phyloP scores from a whole-genome alignment of 331 rosid genomes.

The Acacia concinna region DNA sequence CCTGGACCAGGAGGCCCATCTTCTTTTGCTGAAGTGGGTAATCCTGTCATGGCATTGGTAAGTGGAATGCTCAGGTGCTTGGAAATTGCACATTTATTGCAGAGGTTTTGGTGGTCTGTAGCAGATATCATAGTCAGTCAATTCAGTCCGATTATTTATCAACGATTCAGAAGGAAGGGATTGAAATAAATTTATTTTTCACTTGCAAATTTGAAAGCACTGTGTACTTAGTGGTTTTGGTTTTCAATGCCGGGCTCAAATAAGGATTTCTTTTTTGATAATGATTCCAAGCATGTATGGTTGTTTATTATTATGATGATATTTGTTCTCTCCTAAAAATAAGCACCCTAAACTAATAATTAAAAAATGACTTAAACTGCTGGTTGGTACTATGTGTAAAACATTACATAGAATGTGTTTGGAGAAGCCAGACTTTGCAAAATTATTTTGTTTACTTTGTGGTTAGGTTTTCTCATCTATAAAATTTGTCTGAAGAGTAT shows the following conservation, averaged over 20 bases:
- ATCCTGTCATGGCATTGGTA: conserved; percentile 98
- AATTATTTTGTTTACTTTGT: conserved; percentile 27
- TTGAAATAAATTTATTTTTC: conserved; percentile 6
- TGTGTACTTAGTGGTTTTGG: conserved; percentile 8
- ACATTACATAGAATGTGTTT: conserved; percentile 18
- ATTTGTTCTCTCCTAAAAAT: conserved; percentile 1
- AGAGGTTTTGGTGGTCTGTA: conserved; percentile 4
- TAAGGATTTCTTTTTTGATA: neutral
- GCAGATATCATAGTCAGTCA: neutral
- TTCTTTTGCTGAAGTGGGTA: conserved; percentile 91
- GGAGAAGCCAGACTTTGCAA: conserved; percentile 6
- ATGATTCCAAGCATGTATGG: neutral
- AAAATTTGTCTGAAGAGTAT: neutral
- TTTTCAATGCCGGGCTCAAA: conserved; percentile 8
- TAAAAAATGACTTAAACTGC: conserved; percentile 24
- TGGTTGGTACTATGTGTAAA: conserved; percentile 4
- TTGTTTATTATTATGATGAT: neutral
- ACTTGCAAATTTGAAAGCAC: neutral
- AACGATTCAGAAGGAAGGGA: neutral
- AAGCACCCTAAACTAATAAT: conserved; percentile 14
- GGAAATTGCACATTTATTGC: conserved; percentile 14
- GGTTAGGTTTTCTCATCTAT: conserved; percentile 19
- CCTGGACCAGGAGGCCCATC: conserved; percentile 61
- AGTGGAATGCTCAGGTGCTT: conserved; percentile 39
- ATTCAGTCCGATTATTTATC: conserved; percentile 13